phyloP scores from a whole-genome alignment of 768 basidiomycete species.

The Termitomyces sp. region DNA sequence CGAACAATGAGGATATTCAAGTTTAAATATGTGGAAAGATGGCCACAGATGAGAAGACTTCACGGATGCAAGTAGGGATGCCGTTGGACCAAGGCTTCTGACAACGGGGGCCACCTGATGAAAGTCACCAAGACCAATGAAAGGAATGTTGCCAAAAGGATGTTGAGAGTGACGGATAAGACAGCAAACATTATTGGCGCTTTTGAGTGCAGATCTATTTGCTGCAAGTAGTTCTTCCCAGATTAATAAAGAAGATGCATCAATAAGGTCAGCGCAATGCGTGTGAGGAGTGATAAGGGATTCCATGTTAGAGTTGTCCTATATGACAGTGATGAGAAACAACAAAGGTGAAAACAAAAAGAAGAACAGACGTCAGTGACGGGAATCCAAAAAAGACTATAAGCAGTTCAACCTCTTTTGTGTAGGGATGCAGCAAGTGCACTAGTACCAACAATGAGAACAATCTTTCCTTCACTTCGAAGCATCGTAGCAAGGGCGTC shows the following conservation, averaged over 20 bases:
- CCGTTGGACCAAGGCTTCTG: too few relatives aligned
- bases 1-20: too few relatives aligned
- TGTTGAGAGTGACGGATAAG: background rate
- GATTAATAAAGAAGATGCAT: background rate
- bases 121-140: background rate
- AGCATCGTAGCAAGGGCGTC: background rate
- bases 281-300: too few relatives aligned
- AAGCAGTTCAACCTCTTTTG: conserved; percentile 4
- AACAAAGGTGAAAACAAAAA: background rate
- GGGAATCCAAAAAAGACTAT: conserved; percentile 7
- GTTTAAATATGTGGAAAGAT: too few relatives aligned
- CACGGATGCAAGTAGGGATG: too few relatives aligned
- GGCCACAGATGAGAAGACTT: too few relatives aligned
- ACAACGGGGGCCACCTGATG: background rate
- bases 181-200: background rate
- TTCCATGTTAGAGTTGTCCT: too few relatives aligned
- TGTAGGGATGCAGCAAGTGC: conserved; percentile 10
- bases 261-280: background rate
- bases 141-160: background rate
- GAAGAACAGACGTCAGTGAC: conserved; percentile 1
- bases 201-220: background rate
- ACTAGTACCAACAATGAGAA: conserved; percentile 4
- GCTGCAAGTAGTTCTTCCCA: background rate
- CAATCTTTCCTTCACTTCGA: background rate
- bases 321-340: too few relatives aligned